phyloP scores from a whole-genome alignment of 2,329 filamentous ascomycete genomes.

The Pyrenophora graminea region DNA sequence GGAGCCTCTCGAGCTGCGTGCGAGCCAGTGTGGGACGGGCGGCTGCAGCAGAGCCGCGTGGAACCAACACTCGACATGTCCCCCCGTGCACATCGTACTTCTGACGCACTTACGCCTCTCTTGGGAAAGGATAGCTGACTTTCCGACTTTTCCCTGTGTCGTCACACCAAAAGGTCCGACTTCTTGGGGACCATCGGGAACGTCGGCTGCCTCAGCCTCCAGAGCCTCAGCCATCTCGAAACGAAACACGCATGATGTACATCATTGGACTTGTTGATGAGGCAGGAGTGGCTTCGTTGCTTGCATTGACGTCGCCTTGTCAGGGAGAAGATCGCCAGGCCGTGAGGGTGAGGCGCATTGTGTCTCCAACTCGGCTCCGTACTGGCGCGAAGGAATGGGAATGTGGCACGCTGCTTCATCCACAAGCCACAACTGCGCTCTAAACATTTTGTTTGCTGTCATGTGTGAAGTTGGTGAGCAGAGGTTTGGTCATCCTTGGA shows the following conservation, averaged over 20 bases:
- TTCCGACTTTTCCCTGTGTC: not conserved
- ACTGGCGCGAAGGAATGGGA: not conserved
- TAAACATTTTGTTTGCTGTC: not conserved
- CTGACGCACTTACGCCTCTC: conserved; percentile 26
- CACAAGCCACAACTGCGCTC: not conserved
- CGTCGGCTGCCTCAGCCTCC: conserved; percentile 22
- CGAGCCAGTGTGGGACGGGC: conserved; percentile 20
- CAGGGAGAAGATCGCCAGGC: not conserved
- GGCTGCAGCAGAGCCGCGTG: conserved; percentile 20
- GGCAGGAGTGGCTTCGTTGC: not conserved
- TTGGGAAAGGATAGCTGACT: conserved; percentile 1
- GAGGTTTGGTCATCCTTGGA: not conserved
- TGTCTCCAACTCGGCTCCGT: not conserved
- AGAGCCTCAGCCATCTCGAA: conserved; percentile 14
- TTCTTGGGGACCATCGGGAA: conserved; percentile 8
- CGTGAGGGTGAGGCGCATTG: not conserved
- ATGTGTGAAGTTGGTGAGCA: not conserved
- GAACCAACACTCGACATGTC: conserved; percentile 5
- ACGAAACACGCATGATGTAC: conserved; percentile 16
- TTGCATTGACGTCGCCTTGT: conserved; percentile 5
- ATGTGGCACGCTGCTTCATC: not conserved
- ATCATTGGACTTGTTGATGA: conserved; percentile 7
- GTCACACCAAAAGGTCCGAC: conserved; percentile 1
- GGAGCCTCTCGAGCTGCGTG: not conserved
- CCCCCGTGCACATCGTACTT: conserved; percentile 32